phyloP scores from a whole-genome alignment of 495 filamentous ascomycete genomes.

The Chaetomidium leptoderma region DNA sequence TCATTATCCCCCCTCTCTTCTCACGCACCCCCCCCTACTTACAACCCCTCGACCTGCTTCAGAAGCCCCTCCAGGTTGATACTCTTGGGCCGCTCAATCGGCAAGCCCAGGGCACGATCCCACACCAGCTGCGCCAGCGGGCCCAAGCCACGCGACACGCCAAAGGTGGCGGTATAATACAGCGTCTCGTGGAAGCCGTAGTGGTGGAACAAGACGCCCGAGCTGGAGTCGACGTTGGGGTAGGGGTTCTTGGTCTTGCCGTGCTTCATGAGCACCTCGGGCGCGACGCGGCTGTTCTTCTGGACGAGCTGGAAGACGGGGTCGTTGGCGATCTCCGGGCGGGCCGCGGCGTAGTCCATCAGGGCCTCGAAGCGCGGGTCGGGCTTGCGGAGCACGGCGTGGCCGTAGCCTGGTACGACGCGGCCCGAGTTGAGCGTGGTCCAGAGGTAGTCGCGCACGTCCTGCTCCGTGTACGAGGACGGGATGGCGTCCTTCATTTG shows the following conservation, averaged over 20 bases:
- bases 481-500: constrained; percentile 90
- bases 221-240: constrained; percentile 90
- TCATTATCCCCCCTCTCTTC: not conserved
- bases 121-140: constrained; percentile 92
- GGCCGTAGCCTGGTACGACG: constrained; percentile 95
- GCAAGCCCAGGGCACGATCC: constrained; percentile 89
- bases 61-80: constrained; percentile 83
- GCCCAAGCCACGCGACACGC: constrained; percentile 85
- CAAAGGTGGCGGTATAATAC: constrained; percentile 97
- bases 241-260: constrained; percentile 99
- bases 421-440: constrained; percentile 85
- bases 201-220: constrained; percentile 92
- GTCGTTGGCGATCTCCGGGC: constrained; percentile 78
- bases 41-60: constrained; percentile 48
- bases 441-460: constrained; percentile 89
- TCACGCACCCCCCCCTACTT: constrained; percentile 18
- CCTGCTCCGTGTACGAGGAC: constrained; percentile 66
- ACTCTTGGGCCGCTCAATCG: constrained; percentile 98
- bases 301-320: constrained; percentile 92
- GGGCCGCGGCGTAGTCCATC: constrained; percentile 86
- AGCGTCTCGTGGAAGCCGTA: constrained; percentile 95
- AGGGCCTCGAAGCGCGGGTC: constrained; percentile 94
- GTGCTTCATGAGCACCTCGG: constrained; percentile 82
- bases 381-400: constrained; percentile 94
- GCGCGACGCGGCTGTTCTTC: constrained; percentile 73